Evolutionary conservation across 208 protist species (phyloP).

Genomic region (Wallacemonas sp.): DNA sequence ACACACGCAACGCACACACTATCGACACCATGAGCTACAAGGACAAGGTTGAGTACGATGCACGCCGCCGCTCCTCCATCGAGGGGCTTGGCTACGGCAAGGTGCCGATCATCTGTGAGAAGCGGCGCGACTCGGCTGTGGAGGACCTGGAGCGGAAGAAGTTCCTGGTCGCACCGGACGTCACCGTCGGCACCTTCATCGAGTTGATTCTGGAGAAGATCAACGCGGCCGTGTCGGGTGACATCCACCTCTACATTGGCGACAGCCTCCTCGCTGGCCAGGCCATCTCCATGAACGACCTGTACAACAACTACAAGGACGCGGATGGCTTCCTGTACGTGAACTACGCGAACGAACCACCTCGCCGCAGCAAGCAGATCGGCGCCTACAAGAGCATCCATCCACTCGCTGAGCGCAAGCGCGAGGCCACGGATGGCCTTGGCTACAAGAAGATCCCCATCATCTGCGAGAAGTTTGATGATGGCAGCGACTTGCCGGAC

Average conservation of each 20-base stretch:
- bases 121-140: constrained; percentile 82
- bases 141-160: constrained; percentile 94
- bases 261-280: constrained; percentile 87
- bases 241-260: constrained; percentile 94
- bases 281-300: constrained; percentile 43
- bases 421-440: constrained; percentile 42
- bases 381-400: constrained; percentile 42
- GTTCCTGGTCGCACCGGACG: constrained; percentile 81
- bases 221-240: constrained; percentile 88
- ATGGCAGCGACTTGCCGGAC: constrained; percentile 12
- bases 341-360: constrained; percentile 72
- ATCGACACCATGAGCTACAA: constrained; percentile 15
- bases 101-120: constrained; percentile 93
- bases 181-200: constrained; percentile 94
- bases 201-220: constrained; percentile 94
- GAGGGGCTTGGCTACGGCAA: constrained; percentile 16
- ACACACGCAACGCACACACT: too few relatives aligned
- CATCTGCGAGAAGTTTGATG: constrained; percentile 85
- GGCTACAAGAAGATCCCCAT: constrained; percentile 83
- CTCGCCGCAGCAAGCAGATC: constrained; percentile 25
- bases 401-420: constrained; percentile 46
- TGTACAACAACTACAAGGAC: constrained; percentile 90
- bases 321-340: constrained; percentile 90
- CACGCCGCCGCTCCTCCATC: constrained; percentile 3
- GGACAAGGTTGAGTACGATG: background rate